Evolutionary conservation across 2,329 filamentous ascomycete species (phyloP).

Genomic region (Davidsoniella australis): DNA sequence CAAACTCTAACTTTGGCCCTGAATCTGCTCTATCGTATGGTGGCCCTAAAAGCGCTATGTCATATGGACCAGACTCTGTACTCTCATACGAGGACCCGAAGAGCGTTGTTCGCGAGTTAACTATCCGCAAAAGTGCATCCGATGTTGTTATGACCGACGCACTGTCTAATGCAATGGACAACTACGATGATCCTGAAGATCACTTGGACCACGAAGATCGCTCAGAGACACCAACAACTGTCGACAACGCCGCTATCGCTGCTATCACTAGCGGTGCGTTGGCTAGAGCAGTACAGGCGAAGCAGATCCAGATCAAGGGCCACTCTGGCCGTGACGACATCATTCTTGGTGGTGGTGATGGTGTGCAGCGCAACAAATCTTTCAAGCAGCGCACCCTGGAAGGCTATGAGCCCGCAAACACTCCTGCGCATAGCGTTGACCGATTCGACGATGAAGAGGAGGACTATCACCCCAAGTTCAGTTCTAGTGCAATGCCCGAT

Average conservation of each 20-base stretch:
- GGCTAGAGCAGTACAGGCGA: conserved; percentile 33
- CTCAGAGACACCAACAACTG: conserved; percentile 34
- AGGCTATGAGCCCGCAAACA: conserved; percentile 35
- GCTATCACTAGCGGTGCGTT: conserved; percentile 41
- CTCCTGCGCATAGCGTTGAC: conserved; percentile 42
- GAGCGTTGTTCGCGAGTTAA: conserved; percentile 8
- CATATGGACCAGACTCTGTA: conserved; percentile 23
- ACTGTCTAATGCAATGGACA: neutral
- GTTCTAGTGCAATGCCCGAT: conserved; percentile 52
- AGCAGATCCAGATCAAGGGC: conserved; percentile 17
- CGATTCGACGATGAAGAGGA: conserved; percentile 30
- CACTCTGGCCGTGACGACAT: conserved; percentile 18
- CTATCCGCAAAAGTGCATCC: conserved; percentile 7
- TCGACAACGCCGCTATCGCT: conserved; percentile 22
- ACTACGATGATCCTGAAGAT: conserved; percentile 1
- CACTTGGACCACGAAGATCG: conserved; percentile 5
- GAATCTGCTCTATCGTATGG: conserved; percentile 11
- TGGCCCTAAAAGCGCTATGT: conserved; percentile 13
- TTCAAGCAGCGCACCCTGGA: conserved; percentile 49
- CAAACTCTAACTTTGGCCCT: conserved; percentile 1
- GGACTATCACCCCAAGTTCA: conserved; percentile 33
- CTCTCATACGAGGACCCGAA: conserved; percentile 19
- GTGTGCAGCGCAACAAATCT: conserved; percentile 42
- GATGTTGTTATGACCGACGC: conserved; percentile 6
- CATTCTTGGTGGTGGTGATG: conserved; percentile 20